Percentiles rank a stretch among this genome's conserved stretches.
Evolutionary conservation across 2,329 filamentous ascomycete species (phyloP).

Genomic region (Colletotrichum lentis): DNA sequence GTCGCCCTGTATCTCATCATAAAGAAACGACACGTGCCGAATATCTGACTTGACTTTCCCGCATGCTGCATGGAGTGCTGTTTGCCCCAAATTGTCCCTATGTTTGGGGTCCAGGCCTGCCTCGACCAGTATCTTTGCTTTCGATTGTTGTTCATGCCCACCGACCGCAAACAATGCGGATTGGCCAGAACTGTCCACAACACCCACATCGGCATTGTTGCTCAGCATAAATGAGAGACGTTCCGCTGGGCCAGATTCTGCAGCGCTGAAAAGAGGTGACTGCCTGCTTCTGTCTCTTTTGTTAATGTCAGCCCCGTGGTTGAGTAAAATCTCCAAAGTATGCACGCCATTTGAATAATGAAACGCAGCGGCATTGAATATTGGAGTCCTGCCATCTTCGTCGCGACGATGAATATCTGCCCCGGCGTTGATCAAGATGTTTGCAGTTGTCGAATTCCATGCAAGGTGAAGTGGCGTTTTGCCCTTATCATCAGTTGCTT

Average conservation of each 20-base stretch:
- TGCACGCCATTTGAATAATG: accelerated
- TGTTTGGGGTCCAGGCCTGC: neutral
- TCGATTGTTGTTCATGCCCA: no score
- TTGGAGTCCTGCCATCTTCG: neutral
- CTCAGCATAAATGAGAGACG: neutral
- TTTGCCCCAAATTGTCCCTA: neutral
- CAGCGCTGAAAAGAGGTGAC: neutral
- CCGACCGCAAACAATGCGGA: neutral
- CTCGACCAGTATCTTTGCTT: neutral
- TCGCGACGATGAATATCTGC: neutral
- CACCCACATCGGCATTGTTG: neutral
- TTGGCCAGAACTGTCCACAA: neutral
- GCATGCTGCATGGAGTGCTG: neutral
- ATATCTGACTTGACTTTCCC: no score
- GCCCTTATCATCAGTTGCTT: neutral
- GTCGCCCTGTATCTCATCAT: neutral
- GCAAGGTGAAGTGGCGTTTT: neutral
- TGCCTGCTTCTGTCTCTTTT: neutral
- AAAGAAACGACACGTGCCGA: no score
- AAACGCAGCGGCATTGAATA: neutral
- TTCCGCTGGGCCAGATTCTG: accelerated
- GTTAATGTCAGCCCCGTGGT: neutral
- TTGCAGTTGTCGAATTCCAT: neutral
- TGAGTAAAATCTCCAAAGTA: neutral
- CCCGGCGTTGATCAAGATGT: neutral